phyloP scores from a whole-genome alignment of 1,139 yeast genomes.

The Suhomyces taliae region DNA sequence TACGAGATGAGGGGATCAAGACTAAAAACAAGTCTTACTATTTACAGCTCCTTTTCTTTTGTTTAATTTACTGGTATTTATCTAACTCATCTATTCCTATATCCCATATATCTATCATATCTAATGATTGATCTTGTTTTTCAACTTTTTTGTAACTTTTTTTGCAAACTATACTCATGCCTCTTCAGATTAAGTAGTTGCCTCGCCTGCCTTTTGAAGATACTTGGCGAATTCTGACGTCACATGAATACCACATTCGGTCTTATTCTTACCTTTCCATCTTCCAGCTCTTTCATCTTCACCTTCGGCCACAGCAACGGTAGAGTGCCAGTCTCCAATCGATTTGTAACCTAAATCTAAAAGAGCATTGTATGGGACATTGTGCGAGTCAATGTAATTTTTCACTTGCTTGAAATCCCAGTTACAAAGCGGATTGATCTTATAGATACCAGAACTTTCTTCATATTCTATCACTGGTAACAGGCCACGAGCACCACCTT shows the following conservation, averaged over 20 bases:
- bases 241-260: conserved; percentile 95
- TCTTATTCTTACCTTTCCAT: conserved; percentile 91
- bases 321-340: conserved; percentile 95
- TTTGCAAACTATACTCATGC: too few relatives aligned
- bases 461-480: conserved; percentile 79
- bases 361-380: conserved; percentile 83
- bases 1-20: too few relatives aligned
- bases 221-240: conserved; percentile 68
- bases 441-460: conserved; percentile 64
- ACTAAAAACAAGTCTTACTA: too few relatives aligned
- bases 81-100: background rate
- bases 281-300: conserved; percentile 96
- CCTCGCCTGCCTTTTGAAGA: conserved; percentile 5
- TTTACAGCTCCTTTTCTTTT: too few relatives aligned
- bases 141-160: too few relatives aligned
- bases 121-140: too few relatives aligned
- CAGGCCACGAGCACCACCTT: conserved; percentile 81
- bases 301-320: conserved; percentile 84
- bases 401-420: conserved; percentile 81
- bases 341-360: conserved; percentile 87
- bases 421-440: conserved; percentile 84
- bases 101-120: background rate
- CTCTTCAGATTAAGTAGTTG: background rate
- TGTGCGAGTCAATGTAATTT: conserved; percentile 61
- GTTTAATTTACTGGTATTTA: too few relatives aligned